Base-by-base conservation (phyloP, 768 basidiomycete genomes). In the Naganishia friedmannii region DNA sequence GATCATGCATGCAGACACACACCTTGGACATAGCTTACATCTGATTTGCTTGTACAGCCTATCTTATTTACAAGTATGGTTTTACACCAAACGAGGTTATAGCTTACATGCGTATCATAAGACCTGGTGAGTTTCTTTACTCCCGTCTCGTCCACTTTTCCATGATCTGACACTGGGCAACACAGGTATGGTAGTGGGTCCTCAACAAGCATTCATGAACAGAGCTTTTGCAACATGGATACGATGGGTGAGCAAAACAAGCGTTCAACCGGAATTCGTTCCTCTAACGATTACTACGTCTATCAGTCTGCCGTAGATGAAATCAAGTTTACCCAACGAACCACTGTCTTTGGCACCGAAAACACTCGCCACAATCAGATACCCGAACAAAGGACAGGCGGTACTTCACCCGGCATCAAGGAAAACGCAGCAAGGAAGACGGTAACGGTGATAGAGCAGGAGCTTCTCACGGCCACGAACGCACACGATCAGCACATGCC, bases 11-110 rank as follows among this genome's bases (percentile, higher is more conserved):
- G 9, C 17, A 26, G 19, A 31, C 17, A 37, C 17, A 31, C 39
- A 26, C 23, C 10, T 26, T 31, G 32, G 21, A 51, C 17, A 26
- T 51, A 19, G 23, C 51, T 53, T 51, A 54, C 48, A 19, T 37
- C 15, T n/a, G 9, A 17, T n/a, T 26, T 6, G 0, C 54, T 72
- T 17, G 23, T 31, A 23, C 68, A 83, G 96, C 95, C 10, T 98
- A 97, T 84, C 86, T 99, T 67, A 91, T 96, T 72, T 99, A 96
- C 91, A 97, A 97, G 82, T 95, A 97, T 76, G 92, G 91, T 26
- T 99, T 99, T 79, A 92, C 93, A 21, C 95, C 95, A 0, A 87
- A 88, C 63, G 92, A 98, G 82, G 96, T 90, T 6, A 98, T 98
- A 68, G 96, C 90, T 0, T 97, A 94, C 82, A 98, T 98, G 96